Base-by-base conservation (phyloP, 805 yeast genomes). In the Jamesozyma gamospora region DNA sequence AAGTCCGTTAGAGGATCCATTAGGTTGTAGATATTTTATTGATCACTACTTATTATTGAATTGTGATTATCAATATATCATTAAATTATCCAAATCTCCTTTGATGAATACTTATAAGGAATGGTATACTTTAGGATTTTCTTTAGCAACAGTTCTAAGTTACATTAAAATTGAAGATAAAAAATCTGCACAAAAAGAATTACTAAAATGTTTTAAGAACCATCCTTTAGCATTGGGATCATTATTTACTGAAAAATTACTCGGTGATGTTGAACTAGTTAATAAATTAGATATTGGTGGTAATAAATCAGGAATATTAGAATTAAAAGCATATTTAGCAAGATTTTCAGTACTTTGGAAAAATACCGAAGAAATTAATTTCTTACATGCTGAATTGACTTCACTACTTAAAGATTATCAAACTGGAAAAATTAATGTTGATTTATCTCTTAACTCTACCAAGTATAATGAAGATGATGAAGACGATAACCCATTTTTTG, bases 1-100 rank as follows among this genome's bases (percentile, higher is more conserved):
- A 25, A 67, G 75, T 28, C 95, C 94, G 1, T 70, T 77, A 2
- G 83, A 80, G 41, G 95, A 87, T 63, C 95, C 95, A 1, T 64
- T 79, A 38, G 95, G 95, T 17, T 86, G 81, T 11, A 70, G 94
- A 46, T 79, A 80, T 52, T 82, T 85, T 56, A 77, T 87, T 48
- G 95, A 87, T 55, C 78, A 73, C 52, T 86, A 82, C 53, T 79
- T 90, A 3, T 63, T 83, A 3, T 63, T 75, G 60, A 67, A 83
- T 28, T 77, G 71, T 26, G 84, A 84, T 44, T 75, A 70, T 52
- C 65, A 74, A 42, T 85, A 75, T 57, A 54, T 86, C 48, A 65
- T 77, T 11, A 72, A 75, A 15, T 60, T 84, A 27, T 70, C 69
- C 2, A 62, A 72, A 11, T 74, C 83, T 1, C 72, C 82, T 1